These are phyloP conservation scores for Kluyveromyces sp. DNA, from an alignment of 1,139 yeast species.

Conservation along the genomic window DNA sequence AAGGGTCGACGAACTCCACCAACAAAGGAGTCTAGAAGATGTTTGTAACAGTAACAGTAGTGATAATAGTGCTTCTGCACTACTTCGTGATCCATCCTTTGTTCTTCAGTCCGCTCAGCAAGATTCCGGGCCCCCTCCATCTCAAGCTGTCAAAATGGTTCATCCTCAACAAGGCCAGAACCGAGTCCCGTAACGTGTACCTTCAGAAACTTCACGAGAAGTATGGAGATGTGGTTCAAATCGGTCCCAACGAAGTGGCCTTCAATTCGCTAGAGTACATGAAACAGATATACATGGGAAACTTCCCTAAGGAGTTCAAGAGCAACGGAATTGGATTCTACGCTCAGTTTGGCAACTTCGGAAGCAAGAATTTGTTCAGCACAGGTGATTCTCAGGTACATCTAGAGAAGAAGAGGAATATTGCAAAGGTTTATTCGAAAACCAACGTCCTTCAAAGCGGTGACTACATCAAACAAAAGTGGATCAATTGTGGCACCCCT, in stretches of 20 bases:
- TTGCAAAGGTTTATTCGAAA: slow-evolving; percentile 45
- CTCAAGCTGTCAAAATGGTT: slow-evolving; percentile 43
- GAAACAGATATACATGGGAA: slow-evolving; percentile 45
- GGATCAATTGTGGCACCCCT: slow-evolving; percentile 24
- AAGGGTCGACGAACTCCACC: too few relatives aligned
- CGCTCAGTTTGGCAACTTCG: slow-evolving; percentile 55
- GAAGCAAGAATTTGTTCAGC: slow-evolving; percentile 51
- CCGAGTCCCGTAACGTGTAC: slow-evolving; percentile 42
- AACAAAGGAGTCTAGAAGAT: neutral
- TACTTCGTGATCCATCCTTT: slow-evolving; percentile 41
- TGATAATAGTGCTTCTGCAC: slow-evolving; percentile 6
- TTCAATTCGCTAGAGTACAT: slow-evolving; percentile 46
- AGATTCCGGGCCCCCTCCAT: slow-evolving; percentile 55
- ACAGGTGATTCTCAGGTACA: slow-evolving; percentile 44
- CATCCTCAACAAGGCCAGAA: slow-evolving; percentile 46
- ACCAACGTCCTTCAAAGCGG: slow-evolving; percentile 24
- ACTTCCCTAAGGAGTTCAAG: slow-evolving; percentile 36
- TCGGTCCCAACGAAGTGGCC: slow-evolving; percentile 57
- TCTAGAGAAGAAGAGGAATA: slow-evolving; percentile 40
- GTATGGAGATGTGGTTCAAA: slow-evolving; percentile 55
- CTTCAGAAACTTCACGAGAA: slow-evolving; percentile 45
- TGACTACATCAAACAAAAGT: slow-evolving; percentile 24
- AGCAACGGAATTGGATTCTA: slow-evolving; percentile 36
- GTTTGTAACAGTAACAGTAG: neutral
- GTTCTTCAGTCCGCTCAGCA: slow-evolving; percentile 41